Evolutionary conservation across 805 yeast species (phyloP).

Genomic region (Cyberlindnera xishuangbannaensis): DNA sequence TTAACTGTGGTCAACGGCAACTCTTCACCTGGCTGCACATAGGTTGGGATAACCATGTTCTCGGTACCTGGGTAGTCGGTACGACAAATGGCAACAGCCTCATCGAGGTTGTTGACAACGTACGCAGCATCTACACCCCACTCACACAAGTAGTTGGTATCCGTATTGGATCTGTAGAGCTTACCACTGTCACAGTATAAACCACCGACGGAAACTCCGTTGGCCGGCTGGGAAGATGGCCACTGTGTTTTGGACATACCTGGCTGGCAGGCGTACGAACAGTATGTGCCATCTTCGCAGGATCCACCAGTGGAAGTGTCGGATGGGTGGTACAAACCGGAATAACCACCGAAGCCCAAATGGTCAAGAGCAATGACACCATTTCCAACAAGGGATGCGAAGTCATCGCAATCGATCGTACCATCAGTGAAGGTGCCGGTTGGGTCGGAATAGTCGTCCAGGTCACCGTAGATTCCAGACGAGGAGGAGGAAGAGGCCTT

Average conservation of each 20-base stretch:
- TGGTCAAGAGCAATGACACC: constrained; percentile 75
- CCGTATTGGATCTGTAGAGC: constrained; percentile 73
- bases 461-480: constrained; percentile 44
- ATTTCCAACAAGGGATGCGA: constrained; percentile 59
- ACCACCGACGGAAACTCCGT: constrained; percentile 94
- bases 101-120: constrained; percentile 57
- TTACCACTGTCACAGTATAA: constrained; percentile 78
- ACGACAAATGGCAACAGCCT: constrained; percentile 87
- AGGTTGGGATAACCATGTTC: constrained; percentile 94
- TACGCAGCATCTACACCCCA: constrained; percentile 75
- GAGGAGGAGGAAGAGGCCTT: constrained; percentile 29
- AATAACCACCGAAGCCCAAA: constrained; percentile 48
- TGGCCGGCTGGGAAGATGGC: constrained; percentile 83
- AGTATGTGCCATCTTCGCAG: constrained; percentile 87
- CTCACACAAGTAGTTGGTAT: constrained; percentile 67
- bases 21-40: constrained; percentile 59
- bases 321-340: constrained; percentile 51
- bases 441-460: constrained; percentile 43
- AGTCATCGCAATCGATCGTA: constrained; percentile 55
- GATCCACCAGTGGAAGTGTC: constrained; percentile 48
- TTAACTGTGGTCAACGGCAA: constrained; percentile 76
- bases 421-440: constrained; percentile 61
- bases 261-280: constrained; percentile 97
- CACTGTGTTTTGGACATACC: constrained; percentile 99
- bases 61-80: constrained; percentile 99